Evolutionary conservation across 768 basidiomycete species (phyloP), one percentile per base, ranked within the genome.

Genomic region (Lactifluus piperatus): DNA sequence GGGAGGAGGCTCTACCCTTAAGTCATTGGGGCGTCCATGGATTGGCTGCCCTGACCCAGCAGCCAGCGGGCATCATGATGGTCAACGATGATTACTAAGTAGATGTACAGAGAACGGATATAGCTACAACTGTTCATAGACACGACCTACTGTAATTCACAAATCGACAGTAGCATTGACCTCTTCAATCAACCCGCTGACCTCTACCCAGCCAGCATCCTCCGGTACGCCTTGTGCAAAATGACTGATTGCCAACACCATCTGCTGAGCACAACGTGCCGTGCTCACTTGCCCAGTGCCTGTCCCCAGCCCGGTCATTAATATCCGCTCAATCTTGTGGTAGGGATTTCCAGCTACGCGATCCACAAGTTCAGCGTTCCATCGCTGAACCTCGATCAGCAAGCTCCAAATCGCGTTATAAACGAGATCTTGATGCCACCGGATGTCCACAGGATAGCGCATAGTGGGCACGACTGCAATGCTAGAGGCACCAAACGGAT

Each of bases 401-500:
- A 73, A 57, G 39, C 58, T 61, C 73, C 71, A 74, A 67, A 70
- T 69, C 18, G 61, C 66, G 46, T 73, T 70, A 63, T 72, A 73
- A 22, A 72, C 70, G 30, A 74, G 64, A 54, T 71, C 72, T 30
- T 64, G 60, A 36, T 73, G 67, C 73, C 72, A 73, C 27, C 52
- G 47, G 5, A 69, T 51, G 18, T 65, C 59, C 20, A 60, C 60
- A 24, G 71, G 71, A 34, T 59, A 56, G 51, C 70, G 70, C 73
- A 73, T 73, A 26, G 71, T 71, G 5, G 70, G 72, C 26, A 67
- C 62, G 34, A 74, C 63, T 5, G 71, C 71, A n/a, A 73, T 56
- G 16, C 43, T 44, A 16, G 54, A 44, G 37, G 69, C 60, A 5
- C 65, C 63, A 20, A 69, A 60, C 50, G 24, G 43, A 54, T 62